Percentiles rank a stretch among this genome's conserved stretches.
Conservation (phyloP, 2,329 filamentous ascomycete species). For the Cadophora sp. region DNA sequence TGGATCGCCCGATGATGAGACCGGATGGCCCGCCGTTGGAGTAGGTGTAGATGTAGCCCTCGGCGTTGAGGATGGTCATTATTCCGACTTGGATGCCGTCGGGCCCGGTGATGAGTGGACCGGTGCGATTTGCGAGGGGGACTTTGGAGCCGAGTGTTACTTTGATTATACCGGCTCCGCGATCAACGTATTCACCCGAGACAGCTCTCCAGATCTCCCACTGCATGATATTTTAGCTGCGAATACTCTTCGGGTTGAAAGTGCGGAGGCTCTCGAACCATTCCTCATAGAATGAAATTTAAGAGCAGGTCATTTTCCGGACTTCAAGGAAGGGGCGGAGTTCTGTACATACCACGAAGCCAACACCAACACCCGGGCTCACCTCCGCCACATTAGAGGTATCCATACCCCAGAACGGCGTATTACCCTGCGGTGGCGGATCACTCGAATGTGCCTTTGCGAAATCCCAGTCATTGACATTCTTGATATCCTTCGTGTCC, state of each 20-base stretch:
- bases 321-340: background rate
- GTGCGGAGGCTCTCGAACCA: too few species aligned
- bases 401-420: conserved; percentile 8
- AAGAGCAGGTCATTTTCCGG: background rate
- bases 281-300: too few species aligned
- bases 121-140: conserved; percentile 8
- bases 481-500: conserved; percentile 3
- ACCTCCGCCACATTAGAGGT: conserved; percentile 16
- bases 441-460: background rate
- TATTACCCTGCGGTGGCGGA: background rate
- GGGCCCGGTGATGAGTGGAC: conserved; percentile 6
- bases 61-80: conserved; percentile 7
- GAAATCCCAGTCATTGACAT: conserved; percentile 10
- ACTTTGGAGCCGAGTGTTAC: background rate
- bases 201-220: conserved; percentile 9
- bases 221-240: too few species aligned
- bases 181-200: background rate
- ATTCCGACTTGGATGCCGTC: conserved; percentile 8
- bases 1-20: background rate
- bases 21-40: background rate
- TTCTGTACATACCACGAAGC: conserved; percentile 10
- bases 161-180: conserved; percentile 12
- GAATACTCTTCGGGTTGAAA: too few species aligned
- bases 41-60: conserved; percentile 15
- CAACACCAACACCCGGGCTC: conserved; percentile 2